Base-by-base conservation (phyloP, 2,329 filamentous ascomycete genomes). In the Penicillium glabrum region DNA sequence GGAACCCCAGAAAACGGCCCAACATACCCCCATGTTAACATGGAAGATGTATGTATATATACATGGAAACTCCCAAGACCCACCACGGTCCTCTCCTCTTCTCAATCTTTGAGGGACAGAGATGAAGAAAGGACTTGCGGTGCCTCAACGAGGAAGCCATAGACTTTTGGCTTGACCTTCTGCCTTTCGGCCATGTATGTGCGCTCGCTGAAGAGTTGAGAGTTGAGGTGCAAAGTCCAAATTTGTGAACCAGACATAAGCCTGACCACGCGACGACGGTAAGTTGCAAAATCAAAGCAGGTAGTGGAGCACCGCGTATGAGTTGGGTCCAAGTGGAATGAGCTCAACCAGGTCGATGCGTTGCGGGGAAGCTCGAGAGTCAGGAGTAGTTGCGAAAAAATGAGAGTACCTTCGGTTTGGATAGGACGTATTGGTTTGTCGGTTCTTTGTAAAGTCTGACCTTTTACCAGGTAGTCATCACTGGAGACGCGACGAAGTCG, bases 391-490 rank as follows among this genome's bases (percentile, higher is more conserved):
- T 43, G 44, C 37, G 43, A 24, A 46, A 21, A 3, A 8, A 19
- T 24, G 52, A 47, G 54, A 65, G 67, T 66, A 64, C 67, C 67
- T 62, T 68, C 69, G 64, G 61, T 26, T 51, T 47, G 46, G 44
- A 49, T 33, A 54, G 51, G 51, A 35, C 51, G 35, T 46, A 29
- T 29, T 47, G 48, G 27, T 35, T 58, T 46, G 44, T 37, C 58
- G 62, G 64, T 71, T 78, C 75, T 46, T 59, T 49, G 41, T 29
- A 54, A 60, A 64, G 72, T 78, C 75, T 72, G 75, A 78, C 75
- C 75, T 78, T 78, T 78, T 78, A 78, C 75, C 75, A 78, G 70
- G 64, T 63, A 71, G 55, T 58, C 75, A 77, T 78, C 75, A 76
- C 72, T 56, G 74, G 75, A 77, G 73, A 71, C 52, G 41, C 46